These are phyloP conservation scores for Endothia cerciana DNA, from an alignment of 2,329 filamentous ascomycete species.

Conservation along the genomic window DNA sequence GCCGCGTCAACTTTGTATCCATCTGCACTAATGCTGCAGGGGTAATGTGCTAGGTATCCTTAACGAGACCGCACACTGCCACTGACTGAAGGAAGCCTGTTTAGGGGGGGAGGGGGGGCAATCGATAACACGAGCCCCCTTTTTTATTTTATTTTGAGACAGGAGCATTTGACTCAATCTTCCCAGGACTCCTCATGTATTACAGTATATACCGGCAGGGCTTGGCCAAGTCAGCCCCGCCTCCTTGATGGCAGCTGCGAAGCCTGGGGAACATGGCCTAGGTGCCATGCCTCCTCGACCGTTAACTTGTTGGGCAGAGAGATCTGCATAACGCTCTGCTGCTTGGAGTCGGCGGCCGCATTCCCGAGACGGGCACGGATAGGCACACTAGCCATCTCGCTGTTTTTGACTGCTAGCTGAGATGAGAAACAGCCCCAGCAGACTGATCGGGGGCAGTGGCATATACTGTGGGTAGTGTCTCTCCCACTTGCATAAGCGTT, in stretches of 20 bases:
- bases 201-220: slow-evolving; percentile 1
- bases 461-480: too few species aligned
- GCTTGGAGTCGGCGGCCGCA: not conserved
- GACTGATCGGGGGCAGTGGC: too few species aligned
- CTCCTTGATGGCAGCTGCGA: not conserved
- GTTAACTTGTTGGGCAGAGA: not conserved
- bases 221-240: slow-evolving; percentile 1
- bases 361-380: not conserved
- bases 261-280: not conserved
- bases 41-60: not conserved
- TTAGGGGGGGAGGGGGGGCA: not conserved
- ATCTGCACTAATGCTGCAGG: not conserved
- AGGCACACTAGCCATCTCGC: not conserved
- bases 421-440: too few species aligned
- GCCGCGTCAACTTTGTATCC: slow-evolving; percentile 12
- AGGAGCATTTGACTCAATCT: slow-evolving; percentile 8
- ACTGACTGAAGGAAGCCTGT: not conserved
- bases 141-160: slow-evolving; percentile 1
- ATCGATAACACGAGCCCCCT: slow-evolving; percentile 13
- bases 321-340: not conserved
- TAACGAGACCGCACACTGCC: not conserved
- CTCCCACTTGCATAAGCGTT: too few species aligned
- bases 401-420: not conserved
- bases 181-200: slow-evolving; percentile 1
- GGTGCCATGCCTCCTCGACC: not conserved